A percentile compares a stretch with the other conserved stretches of the same genome.
Conservation (phyloP, 352 stramenopile genomes). For the Globisporangium viniferum region DNA sequence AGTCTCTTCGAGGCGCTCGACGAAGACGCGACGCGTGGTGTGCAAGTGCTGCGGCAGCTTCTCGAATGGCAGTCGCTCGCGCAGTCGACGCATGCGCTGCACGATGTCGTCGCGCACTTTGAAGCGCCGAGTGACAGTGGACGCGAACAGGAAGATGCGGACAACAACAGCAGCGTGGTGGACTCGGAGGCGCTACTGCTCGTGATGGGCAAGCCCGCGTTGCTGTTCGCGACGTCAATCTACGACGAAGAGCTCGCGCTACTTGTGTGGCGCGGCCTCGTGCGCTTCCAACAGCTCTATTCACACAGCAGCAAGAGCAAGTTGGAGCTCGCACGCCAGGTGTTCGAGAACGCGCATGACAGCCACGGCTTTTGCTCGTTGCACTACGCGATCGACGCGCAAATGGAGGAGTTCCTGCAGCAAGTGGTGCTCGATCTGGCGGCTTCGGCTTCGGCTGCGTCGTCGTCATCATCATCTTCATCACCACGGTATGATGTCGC, state of each 20-base stretch:
- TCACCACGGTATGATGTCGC: neutral
- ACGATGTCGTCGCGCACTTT: constrained; percentile 34
- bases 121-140: constrained; percentile 17
- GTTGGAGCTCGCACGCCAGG: constrained; percentile 54
- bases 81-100: constrained; percentile 21
- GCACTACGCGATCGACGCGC: constrained; percentile 75
- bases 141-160: neutral
- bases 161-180: constrained; percentile 5
- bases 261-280: constrained; percentile 56
- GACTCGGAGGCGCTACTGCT: constrained; percentile 31
- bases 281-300: constrained; percentile 39
- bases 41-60: constrained; percentile 35
- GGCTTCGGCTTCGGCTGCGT: constrained; percentile 8
- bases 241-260: constrained; percentile 80
- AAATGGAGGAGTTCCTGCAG: constrained; percentile 57
- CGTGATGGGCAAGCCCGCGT: constrained; percentile 73
- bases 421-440: constrained; percentile 26
- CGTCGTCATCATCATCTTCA: neutral
- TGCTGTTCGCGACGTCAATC: constrained; percentile 79
- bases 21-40: constrained; percentile 17
- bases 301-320: constrained; percentile 10
- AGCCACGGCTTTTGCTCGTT: constrained; percentile 64
- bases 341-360: constrained; percentile 68
- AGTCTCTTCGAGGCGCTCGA: constrained; percentile 41
- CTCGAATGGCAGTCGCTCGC: constrained; percentile 43